phyloP scores from a whole-genome alignment of 2,329 filamentous ascomycete species.

The Hymenotorrendiella dingleyae region DNA sequence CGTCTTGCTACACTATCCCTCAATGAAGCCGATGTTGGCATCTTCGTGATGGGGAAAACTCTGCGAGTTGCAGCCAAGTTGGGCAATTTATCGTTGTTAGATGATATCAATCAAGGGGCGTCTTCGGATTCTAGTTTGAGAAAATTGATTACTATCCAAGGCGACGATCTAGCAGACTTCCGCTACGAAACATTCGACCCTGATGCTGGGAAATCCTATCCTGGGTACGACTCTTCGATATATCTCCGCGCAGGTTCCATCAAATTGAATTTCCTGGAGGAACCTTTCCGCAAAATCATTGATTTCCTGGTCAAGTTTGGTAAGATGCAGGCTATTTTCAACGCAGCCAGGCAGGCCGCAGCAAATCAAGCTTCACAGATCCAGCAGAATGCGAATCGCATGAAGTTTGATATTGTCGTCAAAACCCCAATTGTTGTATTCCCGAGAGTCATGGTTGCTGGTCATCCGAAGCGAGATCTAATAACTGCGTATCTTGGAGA shows the following conservation, averaged over 20 bases:
- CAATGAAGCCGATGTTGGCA: constrained; percentile 83
- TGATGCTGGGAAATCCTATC: constrained; percentile 64
- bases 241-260: constrained; percentile 88
- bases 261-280: constrained; percentile 94
- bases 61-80: constrained; percentile 85
- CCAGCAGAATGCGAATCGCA: constrained; percentile 81
- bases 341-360: constrained; percentile 89
- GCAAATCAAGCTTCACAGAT: constrained; percentile 90
- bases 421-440: constrained; percentile 97
- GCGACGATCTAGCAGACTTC: constrained; percentile 92
- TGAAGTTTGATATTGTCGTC: constrained; percentile 90
- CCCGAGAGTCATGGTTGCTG: constrained; percentile 68
- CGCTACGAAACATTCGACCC: constrained; percentile 93
- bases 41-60: constrained; percentile 78
- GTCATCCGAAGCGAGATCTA: constrained; percentile 67
- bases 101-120: constrained; percentile 90
- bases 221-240: constrained; percentile 90
- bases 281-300: constrained; percentile 96
- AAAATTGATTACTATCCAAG: constrained; percentile 88
- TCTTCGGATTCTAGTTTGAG: constrained; percentile 74
- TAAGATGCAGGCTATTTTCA: constrained; percentile 99
- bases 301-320: constrained; percentile 98
- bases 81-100: constrained; percentile 81
- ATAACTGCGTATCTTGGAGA: constrained; percentile 93
- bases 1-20: constrained; percentile 87